Conservation (phyloP, 768 basidiomycete genomes). For the Russula olivacea region DNA sequence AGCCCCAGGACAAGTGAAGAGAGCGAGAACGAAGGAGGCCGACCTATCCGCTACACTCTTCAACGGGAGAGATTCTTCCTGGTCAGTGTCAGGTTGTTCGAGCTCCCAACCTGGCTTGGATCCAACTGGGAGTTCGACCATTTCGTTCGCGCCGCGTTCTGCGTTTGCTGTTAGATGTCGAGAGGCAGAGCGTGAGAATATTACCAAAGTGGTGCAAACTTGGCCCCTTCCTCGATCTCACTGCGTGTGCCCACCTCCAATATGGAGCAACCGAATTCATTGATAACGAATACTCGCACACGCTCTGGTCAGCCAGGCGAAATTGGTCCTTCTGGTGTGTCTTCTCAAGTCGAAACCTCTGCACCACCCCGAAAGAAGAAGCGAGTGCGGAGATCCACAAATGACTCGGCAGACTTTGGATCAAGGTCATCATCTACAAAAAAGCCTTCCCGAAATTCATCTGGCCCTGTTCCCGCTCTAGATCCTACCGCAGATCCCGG, state of each 20-base stretch:
- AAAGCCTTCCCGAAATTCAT: slow-evolving; percentile 21
- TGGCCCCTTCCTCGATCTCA: neutral
- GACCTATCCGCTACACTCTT: slow-evolving; percentile 57
- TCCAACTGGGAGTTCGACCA: slow-evolving; percentile 46
- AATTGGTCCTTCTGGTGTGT: neutral
- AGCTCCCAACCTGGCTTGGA: slow-evolving; percentile 56
- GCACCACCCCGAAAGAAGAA: slow-evolving; percentile 20
- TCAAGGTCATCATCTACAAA: slow-evolving; percentile 3
- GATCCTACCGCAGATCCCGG: slow-evolving; percentile 60
- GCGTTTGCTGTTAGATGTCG: neutral
- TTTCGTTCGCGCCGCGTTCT: neutral
- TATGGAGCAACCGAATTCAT: neutral
- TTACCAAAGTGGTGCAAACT: slow-evolving; percentile 4
- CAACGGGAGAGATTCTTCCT: slow-evolving; percentile 32
- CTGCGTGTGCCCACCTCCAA: neutral
- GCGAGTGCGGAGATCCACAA: slow-evolving; percentile 11
- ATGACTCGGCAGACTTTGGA: slow-evolving; percentile 1
- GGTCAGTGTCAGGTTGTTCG: slow-evolving; percentile 38
- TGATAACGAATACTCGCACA: neutral
- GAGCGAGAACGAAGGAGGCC: neutral
- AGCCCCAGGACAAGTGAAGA: slow-evolving; percentile 1
- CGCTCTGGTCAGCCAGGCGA: slow-evolving; percentile 2
- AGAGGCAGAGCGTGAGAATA: neutral
- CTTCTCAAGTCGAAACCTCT: slow-evolving; percentile 9
- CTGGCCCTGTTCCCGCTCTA: slow-evolving; percentile 42